These are phyloP conservation scores for Penicillium argentinense DNA, from an alignment of 495 filamentous ascomycete genomes.

Conservation along the genomic window DNA sequence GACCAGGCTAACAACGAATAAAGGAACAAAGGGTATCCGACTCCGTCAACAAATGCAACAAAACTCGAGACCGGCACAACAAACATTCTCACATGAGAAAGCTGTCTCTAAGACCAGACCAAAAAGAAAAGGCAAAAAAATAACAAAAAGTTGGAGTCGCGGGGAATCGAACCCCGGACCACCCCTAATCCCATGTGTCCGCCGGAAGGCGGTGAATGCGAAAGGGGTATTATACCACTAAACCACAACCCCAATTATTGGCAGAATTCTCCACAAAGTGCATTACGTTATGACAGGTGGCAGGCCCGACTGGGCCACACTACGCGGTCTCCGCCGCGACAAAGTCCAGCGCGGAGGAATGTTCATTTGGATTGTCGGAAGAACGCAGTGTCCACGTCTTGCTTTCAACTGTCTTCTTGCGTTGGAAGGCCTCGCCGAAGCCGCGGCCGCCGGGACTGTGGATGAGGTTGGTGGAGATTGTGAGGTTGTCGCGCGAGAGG, in stretches of 20 bases:
- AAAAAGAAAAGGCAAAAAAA: constrained; percentile 5
- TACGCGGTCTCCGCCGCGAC: constrained; percentile 19
- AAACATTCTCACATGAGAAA: too few species aligned
- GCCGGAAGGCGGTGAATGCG: too few species aligned
- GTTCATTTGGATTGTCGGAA: background rate
- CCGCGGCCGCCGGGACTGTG: constrained; percentile 21
- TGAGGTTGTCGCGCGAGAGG: constrained; percentile 34
- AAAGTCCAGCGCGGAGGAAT: constrained; percentile 34
- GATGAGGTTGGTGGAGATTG: constrained; percentile 24
- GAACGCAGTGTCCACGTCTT: constrained; percentile 29
- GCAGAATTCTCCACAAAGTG: too few species aligned
- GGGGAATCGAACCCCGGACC: constrained; percentile 60
- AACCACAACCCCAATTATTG: constrained; percentile 40
- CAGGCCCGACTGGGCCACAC: constrained; percentile 1
- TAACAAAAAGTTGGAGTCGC: constrained; percentile 41
- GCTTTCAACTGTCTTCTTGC: constrained; percentile 11
- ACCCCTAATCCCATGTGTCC: too few species aligned
- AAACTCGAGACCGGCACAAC: too few species aligned
- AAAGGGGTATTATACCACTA: constrained; percentile 49
- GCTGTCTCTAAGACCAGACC: too few species aligned
- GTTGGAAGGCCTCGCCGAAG: constrained; percentile 7
- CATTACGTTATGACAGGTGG: too few species aligned
- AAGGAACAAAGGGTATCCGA: too few species aligned
- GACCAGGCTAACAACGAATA: too few species aligned
- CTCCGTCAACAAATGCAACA: too few species aligned